Percentiles rank a stretch among this genome's conserved stretches.
phyloP scores from a whole-genome alignment of 2,329 filamentous ascomycete genomes.

The Penicillium sp. region DNA sequence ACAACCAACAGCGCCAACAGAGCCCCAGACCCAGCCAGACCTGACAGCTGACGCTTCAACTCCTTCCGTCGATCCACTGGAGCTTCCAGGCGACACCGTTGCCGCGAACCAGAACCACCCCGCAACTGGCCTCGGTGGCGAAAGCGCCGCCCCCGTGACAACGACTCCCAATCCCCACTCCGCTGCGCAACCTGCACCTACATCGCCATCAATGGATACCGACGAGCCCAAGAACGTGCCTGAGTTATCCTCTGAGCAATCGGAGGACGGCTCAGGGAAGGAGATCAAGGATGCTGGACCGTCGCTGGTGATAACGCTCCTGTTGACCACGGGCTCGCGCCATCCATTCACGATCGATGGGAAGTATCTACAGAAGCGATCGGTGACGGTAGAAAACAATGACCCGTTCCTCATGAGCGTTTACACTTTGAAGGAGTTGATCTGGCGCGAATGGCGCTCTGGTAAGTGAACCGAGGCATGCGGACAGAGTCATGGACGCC shows the following conservation, averaged over 20 bases:
- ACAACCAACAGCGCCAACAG: conserved; percentile 10
- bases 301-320: conserved; percentile 67
- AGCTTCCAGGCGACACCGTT: conserved; percentile 10
- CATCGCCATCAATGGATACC: conserved; percentile 20
- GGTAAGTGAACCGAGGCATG: conserved; percentile 46
- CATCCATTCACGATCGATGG: conserved; percentile 91
- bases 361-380: conserved; percentile 78
- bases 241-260: conserved; percentile 24
- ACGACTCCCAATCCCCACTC: conserved; percentile 11
- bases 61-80: conserved; percentile 12
- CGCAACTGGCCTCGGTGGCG: conserved; percentile 21
- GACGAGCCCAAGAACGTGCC: conserved; percentile 27
- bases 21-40: conserved; percentile 10
- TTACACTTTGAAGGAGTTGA: conserved; percentile 91
- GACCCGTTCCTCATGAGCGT: conserved; percentile 90
- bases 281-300: conserved; percentile 41
- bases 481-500: background rate
- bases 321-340: conserved; percentile 77
- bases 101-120: conserved; percentile 21
- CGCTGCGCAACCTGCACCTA: conserved; percentile 6
- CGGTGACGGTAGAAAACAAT: conserved; percentile 72
- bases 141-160: conserved; percentile 23
- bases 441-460: conserved; percentile 86
- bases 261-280: conserved; percentile 34
- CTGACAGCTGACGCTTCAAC: conserved; percentile 12